Evolutionary conservation across 1,139 yeast genomes (phyloP), one percentile per base, ranked within the genome.

Genomic region (Sugiyamaella grinbergsii): DNA sequence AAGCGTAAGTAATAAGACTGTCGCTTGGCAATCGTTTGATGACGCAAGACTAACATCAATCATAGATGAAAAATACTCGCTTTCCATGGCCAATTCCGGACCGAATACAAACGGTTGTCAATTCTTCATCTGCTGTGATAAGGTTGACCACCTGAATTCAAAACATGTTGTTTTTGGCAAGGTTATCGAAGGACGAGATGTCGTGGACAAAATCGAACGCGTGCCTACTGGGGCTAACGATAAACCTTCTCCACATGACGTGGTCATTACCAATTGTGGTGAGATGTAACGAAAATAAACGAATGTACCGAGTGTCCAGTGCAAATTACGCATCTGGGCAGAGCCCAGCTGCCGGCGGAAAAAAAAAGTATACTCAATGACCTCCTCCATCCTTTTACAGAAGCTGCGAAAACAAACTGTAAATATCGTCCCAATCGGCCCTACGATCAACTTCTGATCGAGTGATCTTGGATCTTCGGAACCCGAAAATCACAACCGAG

Each of bases 201-300:
- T 87, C 42, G 88, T 85, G 22, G 80, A 89, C 65, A 73, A 76
- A 58, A 74, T 88, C 53, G 95, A 88, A 69, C 76, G 81, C 60
- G 77, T 77, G 42, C 84, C 82, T 56, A 83, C 86, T 42, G 84
- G 79, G 44, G 75, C 71, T 1, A 73, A 75, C 36, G 95, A 88
- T 65, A 77, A 74, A 60, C 95, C 96, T 6, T 39, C 41, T 22
- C 63, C 61, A n/a, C 58, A 61, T 41, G 59, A 58, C 8, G 57
- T 67, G 1, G 49, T 49, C 10, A 57, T 66, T n/a, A 47, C 53
- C 3, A 55, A 66, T 42, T 66, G 71, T 60, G 77, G 77, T 3
- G 76, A 73, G 54, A 71, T 71, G 75, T 71, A 53, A 51, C 23
- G 24, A 19, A 13, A 29, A 16, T 8, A 16, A 8, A 40, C 18